Conservation (phyloP, 768 basidiomycete species). For the Imleria badia region DNA sequence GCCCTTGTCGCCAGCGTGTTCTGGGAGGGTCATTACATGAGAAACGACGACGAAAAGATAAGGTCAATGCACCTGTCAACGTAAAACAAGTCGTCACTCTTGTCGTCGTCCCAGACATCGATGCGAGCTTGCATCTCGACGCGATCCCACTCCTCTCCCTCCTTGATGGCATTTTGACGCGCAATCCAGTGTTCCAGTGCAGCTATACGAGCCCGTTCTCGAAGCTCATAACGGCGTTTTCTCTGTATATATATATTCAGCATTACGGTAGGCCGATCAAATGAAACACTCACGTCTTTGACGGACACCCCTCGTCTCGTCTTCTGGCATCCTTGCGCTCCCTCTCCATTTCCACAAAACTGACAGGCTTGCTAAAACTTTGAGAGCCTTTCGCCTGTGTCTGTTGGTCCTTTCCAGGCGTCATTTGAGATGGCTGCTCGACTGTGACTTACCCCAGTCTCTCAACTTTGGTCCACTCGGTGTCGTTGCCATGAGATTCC, state of each 20-base stretch:
- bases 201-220: conserved; percentile 81
- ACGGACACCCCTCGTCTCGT: conserved; percentile 79
- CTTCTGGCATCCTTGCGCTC: conserved; percentile 74
- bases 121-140: conserved; percentile 77
- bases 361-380: conserved; percentile 74
- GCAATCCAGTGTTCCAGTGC: conserved; percentile 73
- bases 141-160: conserved; percentile 78
- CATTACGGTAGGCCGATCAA: not conserved
- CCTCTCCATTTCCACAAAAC: conserved; percentile 86
- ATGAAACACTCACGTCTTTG: conserved; percentile 65
- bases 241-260: conserved; percentile 50
- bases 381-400: conserved; percentile 70
- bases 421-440: conserved; percentile 35
- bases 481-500: conserved; percentile 38
- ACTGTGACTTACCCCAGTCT: conserved; percentile 69
- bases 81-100: conserved; percentile 91
- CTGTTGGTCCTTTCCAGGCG: conserved; percentile 41
- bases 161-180: conserved; percentile 66
- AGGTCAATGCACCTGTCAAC: conserved; percentile 68
- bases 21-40: conserved; percentile 35
- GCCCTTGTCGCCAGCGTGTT: conserved; percentile 84
- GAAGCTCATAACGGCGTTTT: conserved; percentile 89
- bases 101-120: conserved; percentile 91
- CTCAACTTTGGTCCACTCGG: conserved; percentile 77
- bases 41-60: not conserved